Evolutionary conservation across 495 filamentous ascomycete species (phyloP).

Genomic region (Copromyces sp.): DNA sequence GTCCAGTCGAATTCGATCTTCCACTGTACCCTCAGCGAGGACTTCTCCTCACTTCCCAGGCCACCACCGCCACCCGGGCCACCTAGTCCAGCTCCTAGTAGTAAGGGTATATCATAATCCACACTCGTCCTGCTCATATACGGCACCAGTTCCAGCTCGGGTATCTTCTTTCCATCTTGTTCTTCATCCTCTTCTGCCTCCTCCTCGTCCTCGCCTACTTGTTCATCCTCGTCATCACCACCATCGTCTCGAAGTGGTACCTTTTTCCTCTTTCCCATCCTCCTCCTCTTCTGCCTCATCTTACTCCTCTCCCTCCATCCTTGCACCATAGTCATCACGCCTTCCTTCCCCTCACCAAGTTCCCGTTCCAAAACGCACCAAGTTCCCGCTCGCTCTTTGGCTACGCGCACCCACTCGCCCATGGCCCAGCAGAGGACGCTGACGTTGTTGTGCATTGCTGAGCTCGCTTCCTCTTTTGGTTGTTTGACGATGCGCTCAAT

Average conservation of each 20-base stretch:
- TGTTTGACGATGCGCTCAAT: slow-evolving; percentile 19
- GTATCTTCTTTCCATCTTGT: not conserved
- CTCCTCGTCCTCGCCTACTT: slow-evolving; percentile 4
- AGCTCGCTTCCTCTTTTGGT: slow-evolving; percentile 11
- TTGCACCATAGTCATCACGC: slow-evolving; percentile 17
- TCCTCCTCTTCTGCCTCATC: slow-evolving; percentile 9
- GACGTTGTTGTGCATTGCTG: slow-evolving; percentile 32
- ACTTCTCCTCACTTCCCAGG: slow-evolving; percentile 5
- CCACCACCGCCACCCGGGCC: not conserved
- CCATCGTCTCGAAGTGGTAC: slow-evolving; percentile 4
- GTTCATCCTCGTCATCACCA: slow-evolving; percentile 3
- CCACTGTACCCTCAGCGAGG: slow-evolving; percentile 41
- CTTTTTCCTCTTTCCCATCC: slow-evolving; percentile 9
- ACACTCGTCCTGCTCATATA: slow-evolving; percentile 34
- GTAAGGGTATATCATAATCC: slow-evolving; percentile 27
- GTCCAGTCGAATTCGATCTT: slow-evolving; percentile 52
- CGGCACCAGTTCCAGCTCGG: slow-evolving; percentile 18
- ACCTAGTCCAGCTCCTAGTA: not conserved
- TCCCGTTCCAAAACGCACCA: slow-evolving; percentile 37
- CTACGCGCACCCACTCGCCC: slow-evolving; percentile 41
- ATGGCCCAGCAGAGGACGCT: slow-evolving; percentile 40
- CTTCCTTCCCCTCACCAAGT: slow-evolving; percentile 19
- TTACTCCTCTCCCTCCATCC: slow-evolving; percentile 16
- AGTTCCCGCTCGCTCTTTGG: slow-evolving; percentile 32
- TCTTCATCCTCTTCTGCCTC: not conserved